phyloP scores from a whole-genome alignment of 75 land plant species.

The Sequoia sempervirens region DNA sequence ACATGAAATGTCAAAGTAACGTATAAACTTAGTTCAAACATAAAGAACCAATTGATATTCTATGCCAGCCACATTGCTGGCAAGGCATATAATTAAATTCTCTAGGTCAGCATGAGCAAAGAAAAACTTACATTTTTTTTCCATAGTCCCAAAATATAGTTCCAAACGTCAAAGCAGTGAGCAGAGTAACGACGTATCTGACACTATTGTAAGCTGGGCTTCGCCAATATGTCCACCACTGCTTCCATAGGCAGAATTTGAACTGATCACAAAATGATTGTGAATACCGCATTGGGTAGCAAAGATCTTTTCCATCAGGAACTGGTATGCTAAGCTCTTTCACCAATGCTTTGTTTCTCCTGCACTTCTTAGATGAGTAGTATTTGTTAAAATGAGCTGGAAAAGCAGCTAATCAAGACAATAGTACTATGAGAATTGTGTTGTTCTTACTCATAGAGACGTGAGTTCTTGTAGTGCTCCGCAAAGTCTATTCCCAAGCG shows the following conservation, averaged over 20 bases:
- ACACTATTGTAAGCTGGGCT: conserved; percentile 42
- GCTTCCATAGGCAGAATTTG: conserved; percentile 46
- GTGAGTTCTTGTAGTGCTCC: conserved; percentile 11
- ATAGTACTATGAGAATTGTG: neutral
- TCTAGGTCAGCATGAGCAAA: neutral
- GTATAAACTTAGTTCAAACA: neutral
- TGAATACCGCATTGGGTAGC: conserved; percentile 30
- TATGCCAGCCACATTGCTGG: neutral
- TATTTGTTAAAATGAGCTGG: neutral
- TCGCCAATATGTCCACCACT: conserved; percentile 40
- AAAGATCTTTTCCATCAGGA: conserved; percentile 20
- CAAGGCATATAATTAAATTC: neutral
- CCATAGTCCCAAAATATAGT: conserved; percentile 32
- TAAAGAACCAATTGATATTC: neutral
- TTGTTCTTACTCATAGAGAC: conserved; percentile 16
- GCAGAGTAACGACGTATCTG: conserved; percentile 30
- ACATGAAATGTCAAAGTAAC: neutral
- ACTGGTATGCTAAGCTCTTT: conserved; percentile 11
- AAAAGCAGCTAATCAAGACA: neutral
- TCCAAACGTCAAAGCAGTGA: conserved; percentile 38
- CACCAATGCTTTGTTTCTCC: conserved; percentile 15
- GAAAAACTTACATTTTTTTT: conserved; percentile 16
- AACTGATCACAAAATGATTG: conserved; percentile 21
- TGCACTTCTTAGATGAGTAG: conserved; percentile 4
- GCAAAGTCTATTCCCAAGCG: conserved; percentile 22